Percentiles rank a stretch among this genome's conserved stretches.
These are phyloP conservation scores for Trichoderma semiorbis DNA, from an alignment of 2,329 filamentous ascomycete species.

Conservation along the genomic window DNA sequence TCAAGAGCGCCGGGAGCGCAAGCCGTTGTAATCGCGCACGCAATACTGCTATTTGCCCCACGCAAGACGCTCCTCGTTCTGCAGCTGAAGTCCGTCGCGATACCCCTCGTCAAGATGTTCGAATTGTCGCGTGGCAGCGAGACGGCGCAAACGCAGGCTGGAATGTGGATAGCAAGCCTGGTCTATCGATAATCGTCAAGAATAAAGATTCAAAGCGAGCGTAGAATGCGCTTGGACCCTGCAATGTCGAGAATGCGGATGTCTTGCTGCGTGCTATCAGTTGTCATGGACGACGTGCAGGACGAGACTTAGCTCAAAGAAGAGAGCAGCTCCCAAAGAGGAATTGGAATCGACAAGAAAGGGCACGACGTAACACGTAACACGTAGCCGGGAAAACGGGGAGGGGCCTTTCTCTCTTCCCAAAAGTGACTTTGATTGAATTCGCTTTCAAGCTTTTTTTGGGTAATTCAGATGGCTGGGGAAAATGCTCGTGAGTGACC, in stretches of 20 bases:
- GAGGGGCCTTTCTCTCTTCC: neutral
- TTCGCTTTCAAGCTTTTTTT: neutral
- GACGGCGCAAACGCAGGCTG: neutral
- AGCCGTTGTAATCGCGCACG: neutral
- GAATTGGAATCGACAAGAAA: neutral
- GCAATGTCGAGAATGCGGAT: conserved; percentile 15
- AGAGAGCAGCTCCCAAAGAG: conserved; percentile 5
- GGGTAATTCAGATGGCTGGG: conserved; percentile 14
- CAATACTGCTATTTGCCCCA: neutral
- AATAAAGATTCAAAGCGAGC: neutral
- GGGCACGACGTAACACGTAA: conserved; percentile 4
- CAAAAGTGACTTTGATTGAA: neutral
- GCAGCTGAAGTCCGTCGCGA: neutral
- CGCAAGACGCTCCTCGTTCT: neutral
- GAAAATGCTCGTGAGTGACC: neutral
- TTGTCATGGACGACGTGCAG: conserved; percentile 15
- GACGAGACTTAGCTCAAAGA: conserved; percentile 18
- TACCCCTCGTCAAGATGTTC: neutral
- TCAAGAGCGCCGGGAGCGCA: conserved; percentile 17
- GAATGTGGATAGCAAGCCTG: conserved; percentile 7
- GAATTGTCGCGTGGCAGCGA: neutral
- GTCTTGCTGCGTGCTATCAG: conserved; percentile 16
- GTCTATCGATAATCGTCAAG: neutral
- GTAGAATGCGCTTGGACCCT: conserved; percentile 8
- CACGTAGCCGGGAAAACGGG: neutral